Evolutionary conservation across 2,329 filamentous ascomycete genomes (phyloP).

Genomic region (Magnaporthiopsis rhizophila): DNA sequence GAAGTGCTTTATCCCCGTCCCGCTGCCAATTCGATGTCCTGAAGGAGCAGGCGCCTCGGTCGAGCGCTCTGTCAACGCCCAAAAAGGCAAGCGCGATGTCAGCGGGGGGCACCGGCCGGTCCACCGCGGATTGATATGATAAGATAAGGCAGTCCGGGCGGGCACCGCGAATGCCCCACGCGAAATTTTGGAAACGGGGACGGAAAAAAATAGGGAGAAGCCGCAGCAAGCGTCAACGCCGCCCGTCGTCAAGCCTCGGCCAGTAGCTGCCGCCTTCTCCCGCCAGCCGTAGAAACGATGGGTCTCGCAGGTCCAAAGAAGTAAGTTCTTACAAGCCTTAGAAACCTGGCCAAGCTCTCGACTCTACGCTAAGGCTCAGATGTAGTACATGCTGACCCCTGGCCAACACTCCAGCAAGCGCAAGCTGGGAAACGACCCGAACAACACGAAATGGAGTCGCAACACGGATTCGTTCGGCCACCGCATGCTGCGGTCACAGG

Average conservation of each 20-base stretch:
- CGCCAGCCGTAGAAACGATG: constrained; percentile 35
- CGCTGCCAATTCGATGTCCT: neutral
- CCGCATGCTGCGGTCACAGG: constrained; percentile 77
- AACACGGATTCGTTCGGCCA: constrained; percentile 81
- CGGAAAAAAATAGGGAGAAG: neutral
- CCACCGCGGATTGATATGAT: neutral
- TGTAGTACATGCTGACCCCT: constrained; percentile 6
- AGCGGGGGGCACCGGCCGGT: too few species aligned
- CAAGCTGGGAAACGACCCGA: constrained; percentile 84
- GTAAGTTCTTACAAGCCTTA: constrained; percentile 31
- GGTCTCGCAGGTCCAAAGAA: constrained; percentile 62
- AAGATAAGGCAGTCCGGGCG: neutral
- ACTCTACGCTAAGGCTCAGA: neutral
- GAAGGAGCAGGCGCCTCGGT: neutral
- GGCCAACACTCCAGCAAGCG: constrained; percentile 26
- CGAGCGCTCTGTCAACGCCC: neutral
- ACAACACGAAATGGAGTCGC: constrained; percentile 89
- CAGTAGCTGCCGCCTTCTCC: neutral
- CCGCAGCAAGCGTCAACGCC: neutral
- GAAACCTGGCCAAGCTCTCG: neutral
- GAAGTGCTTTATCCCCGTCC: neutral
- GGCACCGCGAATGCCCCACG: neutral
- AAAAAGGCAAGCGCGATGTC: neutral
- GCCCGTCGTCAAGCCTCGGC: neutral
- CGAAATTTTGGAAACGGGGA: neutral